Evolutionary conservation across 2,329 filamentous ascomycete species (phyloP).

Genomic region (Ascochyta pisi): DNA sequence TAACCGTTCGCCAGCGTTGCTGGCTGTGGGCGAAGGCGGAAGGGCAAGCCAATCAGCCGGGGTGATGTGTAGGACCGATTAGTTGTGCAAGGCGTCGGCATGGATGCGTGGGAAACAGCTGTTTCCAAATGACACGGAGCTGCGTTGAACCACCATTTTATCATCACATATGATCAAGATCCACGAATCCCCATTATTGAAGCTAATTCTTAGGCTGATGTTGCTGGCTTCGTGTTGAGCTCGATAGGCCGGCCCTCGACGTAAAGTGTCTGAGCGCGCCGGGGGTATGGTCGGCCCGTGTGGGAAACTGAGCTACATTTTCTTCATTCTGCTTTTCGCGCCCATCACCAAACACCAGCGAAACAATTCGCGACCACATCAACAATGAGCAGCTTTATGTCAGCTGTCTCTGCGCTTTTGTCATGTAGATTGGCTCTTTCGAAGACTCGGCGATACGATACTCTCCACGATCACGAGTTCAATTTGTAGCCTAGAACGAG

Average conservation of each 20-base stretch:
- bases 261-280: neutral
- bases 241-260: neutral
- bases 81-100: conserved; percentile 15
- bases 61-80: conserved; percentile 19
- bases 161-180: no score
- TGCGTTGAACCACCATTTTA: no score
- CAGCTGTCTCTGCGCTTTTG: conserved; percentile 6
- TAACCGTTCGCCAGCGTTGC: neutral
- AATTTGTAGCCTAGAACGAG: conserved; percentile 82
- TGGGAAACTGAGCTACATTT: conserved; percentile 9
- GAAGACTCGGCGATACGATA: conserved; percentile 81
- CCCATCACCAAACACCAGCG: conserved; percentile 6
- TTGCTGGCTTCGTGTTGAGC: neutral
- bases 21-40: conserved; percentile 7
- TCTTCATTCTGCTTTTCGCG: conserved; percentile 5
- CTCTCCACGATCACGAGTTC: conserved; percentile 82
- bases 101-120: neutral
- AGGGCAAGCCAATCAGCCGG: conserved; percentile 7
- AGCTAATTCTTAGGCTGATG: neutral
- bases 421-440: conserved; percentile 72
- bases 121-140: neutral
- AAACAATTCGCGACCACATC: neutral
- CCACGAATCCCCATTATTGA: no score
- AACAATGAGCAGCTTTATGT: conserved; percentile 13
- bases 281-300: conserved; percentile 15